Base-by-base conservation (phyloP, 2,329 filamentous ascomycete species). In the Xylariales sp. region DNA sequence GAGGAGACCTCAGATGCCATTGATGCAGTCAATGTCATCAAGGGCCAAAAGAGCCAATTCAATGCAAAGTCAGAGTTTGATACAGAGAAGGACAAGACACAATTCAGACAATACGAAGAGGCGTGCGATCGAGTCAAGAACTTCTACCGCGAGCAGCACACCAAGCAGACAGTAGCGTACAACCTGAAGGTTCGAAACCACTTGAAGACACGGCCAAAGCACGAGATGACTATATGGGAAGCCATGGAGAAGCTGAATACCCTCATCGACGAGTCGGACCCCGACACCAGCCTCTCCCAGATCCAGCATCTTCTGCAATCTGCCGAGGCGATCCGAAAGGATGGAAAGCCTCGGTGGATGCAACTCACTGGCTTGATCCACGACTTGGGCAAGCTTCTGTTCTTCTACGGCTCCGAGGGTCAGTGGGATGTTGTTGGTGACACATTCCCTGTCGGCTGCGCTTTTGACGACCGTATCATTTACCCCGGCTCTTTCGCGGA, bases 381-480 rank as follows among this genome's bases (percentile, higher is more conserved):
- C 64, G 86, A 89, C 58, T 72, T 89, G 1, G 86, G 86, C 61
- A 90, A 89, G 66, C 75, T 90, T 9, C 76, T 88, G 49, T 86
- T 82, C 71, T 86, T 88, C 68, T 86, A 86, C 67, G 86, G 80
- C 46, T 87, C 86, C n/a, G 70, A 84, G 55, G 88, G 88, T 38
- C 89, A 95, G 67, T 95, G 89, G 89, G 88, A 94, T 57, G 88
- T 95, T 3, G 89, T 95, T 19, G 89, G 89, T 43, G 86, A 90
- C 63, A 89, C 85, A 1, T 89, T 90, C 65, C 83, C 84, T 33
- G 83, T 89, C 31, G 86, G 86, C 53, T 88, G 84, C 61, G 76
- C 74, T 47, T 88, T 87, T 58, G 83, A 88, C 57, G 69, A 82
- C 45, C 71, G 75, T 51, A 91, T 91, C 69, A 85, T 95, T 67